Evolutionary conservation across 331 rosid species (phyloP), one percentile per base, ranked within the genome.

Genomic region (Malus hybrid): DNA sequence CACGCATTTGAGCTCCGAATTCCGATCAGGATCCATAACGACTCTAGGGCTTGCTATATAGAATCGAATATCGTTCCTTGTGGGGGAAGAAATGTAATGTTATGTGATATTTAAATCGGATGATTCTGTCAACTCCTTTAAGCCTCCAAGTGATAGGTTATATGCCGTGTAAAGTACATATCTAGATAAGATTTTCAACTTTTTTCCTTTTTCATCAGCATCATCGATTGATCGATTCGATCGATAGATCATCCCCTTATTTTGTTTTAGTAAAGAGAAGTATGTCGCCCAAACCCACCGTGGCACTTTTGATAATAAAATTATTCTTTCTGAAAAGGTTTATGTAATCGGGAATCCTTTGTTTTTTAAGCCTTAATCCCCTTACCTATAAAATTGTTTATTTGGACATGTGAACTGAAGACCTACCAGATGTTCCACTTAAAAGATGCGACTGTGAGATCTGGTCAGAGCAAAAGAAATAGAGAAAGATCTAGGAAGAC

Each of bases 101-200:
- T 55, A 16, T 55, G 48, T 55, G 12, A 19, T 55, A 55, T 19
- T 55, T 55, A 55, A 55, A 42, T 55, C 3, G 60, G 24, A 10
- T 9, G 28, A 59, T 59, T 22, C 29, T 8, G 64, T 59, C 31
- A 22, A 59, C 16, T 9, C 5, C n/a, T 62, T 62, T 62, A 28
- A 27, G 66, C 9, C 32, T 13, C n/a, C 67, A 73, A 56, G 83
- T 78, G 72, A 73, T 80, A 84, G 67, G 73, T 65, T 59, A n/a
- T 66, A 27, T 78, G 85, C 24, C 87, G 93, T 89, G 93, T 87
- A 86, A 91, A 91, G 95, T 42, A 6, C 63, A 66, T 46, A 69
- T 80, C 56, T 36, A 76, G 90, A 87, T 87, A 86, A 81, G 87
- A 85, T 83, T 76, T 83, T 46, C 76, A 24, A 7, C 44, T 77